Percentiles rank a stretch among this genome's conserved stretches.
Conservation (phyloP, 768 basidiomycete genomes). For the Trametes sanguinea region DNA sequence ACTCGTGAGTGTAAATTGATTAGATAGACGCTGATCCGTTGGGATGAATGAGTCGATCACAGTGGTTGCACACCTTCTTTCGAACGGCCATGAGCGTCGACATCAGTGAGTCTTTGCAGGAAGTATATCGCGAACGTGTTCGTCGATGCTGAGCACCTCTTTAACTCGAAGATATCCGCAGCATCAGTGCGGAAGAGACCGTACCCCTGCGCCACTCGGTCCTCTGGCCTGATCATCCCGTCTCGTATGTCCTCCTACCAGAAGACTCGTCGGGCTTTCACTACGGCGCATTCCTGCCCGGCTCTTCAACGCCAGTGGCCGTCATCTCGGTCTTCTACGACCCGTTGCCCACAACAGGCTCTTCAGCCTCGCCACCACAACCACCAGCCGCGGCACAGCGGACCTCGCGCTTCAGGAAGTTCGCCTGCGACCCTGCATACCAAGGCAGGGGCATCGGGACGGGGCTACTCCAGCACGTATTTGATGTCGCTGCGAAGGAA, state of each 20-base stretch:
- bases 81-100: neutral
- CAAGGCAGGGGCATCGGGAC: constrained; percentile 59
- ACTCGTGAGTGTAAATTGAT: neutral
- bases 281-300: constrained; percentile 54
- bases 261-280: constrained; percentile 55
- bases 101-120: neutral
- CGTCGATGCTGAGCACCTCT: neutral
- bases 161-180: constrained; percentile 23
- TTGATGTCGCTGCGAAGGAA: constrained; percentile 42
- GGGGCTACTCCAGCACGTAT: constrained; percentile 44
- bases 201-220: constrained; percentile 55
- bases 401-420: constrained; percentile 57
- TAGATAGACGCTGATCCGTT: constrained; percentile 4
- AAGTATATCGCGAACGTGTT: too few species aligned
- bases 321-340: constrained; percentile 61
- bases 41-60: neutral
- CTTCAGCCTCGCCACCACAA: constrained; percentile 1
- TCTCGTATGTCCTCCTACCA: constrained; percentile 50
- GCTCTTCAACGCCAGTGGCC: constrained; percentile 41
- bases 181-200: constrained; percentile 46
- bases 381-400: neutral
- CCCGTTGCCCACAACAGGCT: constrained; percentile 30
- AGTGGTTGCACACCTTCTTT: neutral
- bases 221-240: constrained; percentile 55
- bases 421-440: constrained; percentile 53